A percentile compares a stretch with the other conserved stretches of the same genome.
Conservation (phyloP, 805 yeast genomes). For the Ogataea methanolica region DNA sequence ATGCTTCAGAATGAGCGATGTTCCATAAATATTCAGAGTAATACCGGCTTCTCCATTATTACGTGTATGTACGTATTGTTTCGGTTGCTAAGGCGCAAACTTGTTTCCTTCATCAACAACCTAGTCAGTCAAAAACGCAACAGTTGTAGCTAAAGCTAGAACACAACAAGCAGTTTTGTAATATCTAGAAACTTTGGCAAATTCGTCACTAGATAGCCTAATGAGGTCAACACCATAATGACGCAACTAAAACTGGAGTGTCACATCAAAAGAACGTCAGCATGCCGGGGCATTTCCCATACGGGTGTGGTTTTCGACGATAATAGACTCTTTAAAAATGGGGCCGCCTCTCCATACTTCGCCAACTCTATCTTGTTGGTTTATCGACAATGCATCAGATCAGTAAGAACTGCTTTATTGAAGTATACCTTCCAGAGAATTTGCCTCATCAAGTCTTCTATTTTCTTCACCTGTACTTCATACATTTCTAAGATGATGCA, state of each 20-base stretch:
- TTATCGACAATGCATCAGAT: conserved; percentile 3
- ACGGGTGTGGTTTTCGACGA: background rate
- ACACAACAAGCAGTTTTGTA: conserved; percentile 21
- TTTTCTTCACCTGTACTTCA: conserved; percentile 4
- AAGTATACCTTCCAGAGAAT: conserved; percentile 9
- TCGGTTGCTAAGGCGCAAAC: conserved; percentile 3
- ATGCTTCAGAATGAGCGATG: too few species aligned
- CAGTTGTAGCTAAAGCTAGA: conserved; percentile 13
- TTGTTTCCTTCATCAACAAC: conserved; percentile 27
- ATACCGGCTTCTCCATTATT: too few species aligned
- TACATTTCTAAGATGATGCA: conserved; percentile 4
- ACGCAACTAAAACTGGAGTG: conserved; percentile 23
- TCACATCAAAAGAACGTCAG: conserved; percentile 12
- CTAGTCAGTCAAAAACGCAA: conserved; percentile 20
- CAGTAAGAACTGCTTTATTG: background rate
- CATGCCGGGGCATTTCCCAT: conserved; percentile 4
- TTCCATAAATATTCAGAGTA: too few species aligned
- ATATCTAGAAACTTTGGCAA: conserved; percentile 19
- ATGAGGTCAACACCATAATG: conserved; percentile 26
- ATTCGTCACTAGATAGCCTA: conserved; percentile 21
- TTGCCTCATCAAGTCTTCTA: conserved; percentile 5
- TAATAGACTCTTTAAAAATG: background rate
- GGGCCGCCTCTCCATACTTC: background rate
- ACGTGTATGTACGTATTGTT: too few species aligned
- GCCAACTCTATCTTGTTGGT: background rate